These are phyloP conservation scores for Asterophora lycoperdoides DNA, from an alignment of 768 basidiomycete genomes.

Conservation along the genomic window DNA sequence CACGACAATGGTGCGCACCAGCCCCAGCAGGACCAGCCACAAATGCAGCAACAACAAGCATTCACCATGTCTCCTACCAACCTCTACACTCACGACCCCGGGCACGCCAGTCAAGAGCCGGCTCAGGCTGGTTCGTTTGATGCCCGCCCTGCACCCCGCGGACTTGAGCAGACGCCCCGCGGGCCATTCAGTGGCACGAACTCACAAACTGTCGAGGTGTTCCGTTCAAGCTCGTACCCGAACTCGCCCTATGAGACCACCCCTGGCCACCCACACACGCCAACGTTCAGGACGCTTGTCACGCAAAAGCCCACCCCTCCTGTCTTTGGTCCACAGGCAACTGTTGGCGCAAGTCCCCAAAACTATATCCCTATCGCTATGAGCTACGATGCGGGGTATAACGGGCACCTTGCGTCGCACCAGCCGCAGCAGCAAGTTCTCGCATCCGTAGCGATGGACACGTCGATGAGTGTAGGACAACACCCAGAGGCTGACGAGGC, in stretches of 20 bases:
- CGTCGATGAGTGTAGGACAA: slow-evolving; percentile 9
- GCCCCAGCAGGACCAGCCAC: slow-evolving; percentile 19
- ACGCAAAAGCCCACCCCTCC: slow-evolving; percentile 25
- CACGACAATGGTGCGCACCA: slow-evolving; percentile 16
- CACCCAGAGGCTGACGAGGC: neutral
- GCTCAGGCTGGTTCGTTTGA: slow-evolving; percentile 22
- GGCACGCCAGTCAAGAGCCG: slow-evolving; percentile 9
- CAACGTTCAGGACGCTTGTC: slow-evolving; percentile 21
- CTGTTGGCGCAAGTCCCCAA: slow-evolving; percentile 12
- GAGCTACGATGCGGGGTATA: slow-evolving; percentile 17
- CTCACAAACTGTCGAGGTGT: slow-evolving; percentile 1
- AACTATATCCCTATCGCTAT: slow-evolving; percentile 18
- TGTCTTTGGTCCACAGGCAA: slow-evolving; percentile 18
- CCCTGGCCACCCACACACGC: slow-evolving; percentile 24
- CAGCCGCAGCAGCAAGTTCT: slow-evolving; percentile 14
- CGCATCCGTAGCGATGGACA: slow-evolving; percentile 17
- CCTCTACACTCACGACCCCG: neutral
- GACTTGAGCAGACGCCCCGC: slow-evolving; percentile 1
- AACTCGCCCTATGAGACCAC: slow-evolving; percentile 27
- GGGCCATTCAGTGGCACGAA: slow-evolving; percentile 14
- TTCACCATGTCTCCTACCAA: slow-evolving; percentile 9
- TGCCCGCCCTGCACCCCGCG: slow-evolving; percentile 4
- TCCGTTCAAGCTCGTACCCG: slow-evolving; percentile 24
- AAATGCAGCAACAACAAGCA: slow-evolving; percentile 3
- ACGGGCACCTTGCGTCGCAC: slow-evolving; percentile 1